Evolutionary conservation across 768 basidiomycete species (phyloP).

Genomic region (Mycena maculata): DNA sequence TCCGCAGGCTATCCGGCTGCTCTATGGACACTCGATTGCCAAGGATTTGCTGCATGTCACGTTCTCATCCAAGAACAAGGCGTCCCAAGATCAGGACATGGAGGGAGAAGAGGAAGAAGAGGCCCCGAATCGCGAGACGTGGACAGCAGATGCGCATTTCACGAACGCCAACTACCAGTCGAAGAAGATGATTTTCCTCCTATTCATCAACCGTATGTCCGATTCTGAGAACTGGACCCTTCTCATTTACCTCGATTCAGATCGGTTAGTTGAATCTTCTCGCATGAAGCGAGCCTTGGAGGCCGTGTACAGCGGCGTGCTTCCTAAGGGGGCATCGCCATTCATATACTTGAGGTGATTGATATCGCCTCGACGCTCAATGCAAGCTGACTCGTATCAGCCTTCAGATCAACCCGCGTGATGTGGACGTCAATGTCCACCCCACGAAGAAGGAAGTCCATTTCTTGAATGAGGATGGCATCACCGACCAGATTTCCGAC

Average conservation of each 20-base stretch:
- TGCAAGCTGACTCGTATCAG: conserved; percentile 50
- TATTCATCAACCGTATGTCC: conserved; percentile 95
- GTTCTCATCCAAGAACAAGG: conserved; percentile 40
- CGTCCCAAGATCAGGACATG: conserved; percentile 39
- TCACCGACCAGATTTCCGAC: conserved; percentile 82
- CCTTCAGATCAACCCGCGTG: conserved; percentile 83
- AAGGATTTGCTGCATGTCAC: conserved; percentile 74
- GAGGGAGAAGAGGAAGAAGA: conserved; percentile 42
- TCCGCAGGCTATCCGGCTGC: conserved; percentile 75
- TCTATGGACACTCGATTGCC: conserved; percentile 85
- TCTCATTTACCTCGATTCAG: conserved; percentile 51
- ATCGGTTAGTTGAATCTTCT: conserved; percentile 90
- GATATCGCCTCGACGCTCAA: not conserved
- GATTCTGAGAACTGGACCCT: not conserved
- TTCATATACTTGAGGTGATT: conserved; percentile 93
- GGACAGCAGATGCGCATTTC: conserved; percentile 81
- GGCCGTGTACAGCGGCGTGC: conserved; percentile 81
- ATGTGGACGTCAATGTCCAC: conserved; percentile 97
- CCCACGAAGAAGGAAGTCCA: conserved; percentile 98
- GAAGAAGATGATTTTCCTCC: conserved; percentile 84
- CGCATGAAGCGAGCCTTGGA: conserved; percentile 91
- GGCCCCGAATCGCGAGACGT: conserved; percentile 57
- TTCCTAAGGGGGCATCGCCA: conserved; percentile 91
- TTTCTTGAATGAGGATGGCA: conserved; percentile 90
- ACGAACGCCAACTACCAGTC: conserved; percentile 91